A percentile compares a stretch with the other conserved stretches of the same genome.
These are phyloP conservation scores for Tolypocladium tundrense DNA, from an alignment of 2,329 filamentous ascomycete genomes.

Conservation along the genomic window DNA sequence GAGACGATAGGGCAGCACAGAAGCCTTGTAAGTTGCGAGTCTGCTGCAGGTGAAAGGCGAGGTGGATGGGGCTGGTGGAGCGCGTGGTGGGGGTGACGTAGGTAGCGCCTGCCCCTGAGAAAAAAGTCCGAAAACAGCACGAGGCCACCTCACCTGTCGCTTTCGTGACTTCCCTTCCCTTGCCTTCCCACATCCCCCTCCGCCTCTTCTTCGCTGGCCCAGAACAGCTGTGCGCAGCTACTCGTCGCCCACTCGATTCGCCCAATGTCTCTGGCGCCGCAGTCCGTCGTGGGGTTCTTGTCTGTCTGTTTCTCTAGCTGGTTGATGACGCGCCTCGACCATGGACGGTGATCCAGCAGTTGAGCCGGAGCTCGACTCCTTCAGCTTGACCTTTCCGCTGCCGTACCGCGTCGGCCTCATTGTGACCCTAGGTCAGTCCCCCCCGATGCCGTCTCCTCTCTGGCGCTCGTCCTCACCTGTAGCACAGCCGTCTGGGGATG, in stretches of 20 bases:
- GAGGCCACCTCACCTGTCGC: not conserved
- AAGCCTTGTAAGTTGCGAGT: too few species aligned
- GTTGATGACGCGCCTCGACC: constrained; percentile 11
- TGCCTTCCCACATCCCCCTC: constrained; percentile 1
- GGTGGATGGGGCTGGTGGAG: not conserved
- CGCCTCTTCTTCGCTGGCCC: not conserved
- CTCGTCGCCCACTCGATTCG: not conserved
- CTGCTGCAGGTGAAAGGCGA: too few species aligned
- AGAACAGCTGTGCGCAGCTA: not conserved
- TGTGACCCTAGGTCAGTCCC: constrained; percentile 62
- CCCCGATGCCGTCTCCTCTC: not conserved
- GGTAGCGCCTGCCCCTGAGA: not conserved
- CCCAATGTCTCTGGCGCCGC: not conserved
- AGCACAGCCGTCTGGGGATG: constrained; percentile 81
- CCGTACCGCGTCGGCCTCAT: constrained; percentile 85
- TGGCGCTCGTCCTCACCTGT: not conserved
- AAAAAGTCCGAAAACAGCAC: not conserved
- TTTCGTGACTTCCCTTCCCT: not conserved
- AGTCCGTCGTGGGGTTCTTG: not conserved
- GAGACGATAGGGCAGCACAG: too few species aligned
- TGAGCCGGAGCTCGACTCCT: constrained; percentile 65
- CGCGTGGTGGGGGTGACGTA: not conserved
- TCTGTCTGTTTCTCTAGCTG: not conserved
- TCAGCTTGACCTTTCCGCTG: constrained; percentile 77
- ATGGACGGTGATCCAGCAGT: constrained; percentile 70